phyloP scores from a whole-genome alignment of 2,329 filamentous ascomycete genomes.

The Aspergillus quadrilineatus region DNA sequence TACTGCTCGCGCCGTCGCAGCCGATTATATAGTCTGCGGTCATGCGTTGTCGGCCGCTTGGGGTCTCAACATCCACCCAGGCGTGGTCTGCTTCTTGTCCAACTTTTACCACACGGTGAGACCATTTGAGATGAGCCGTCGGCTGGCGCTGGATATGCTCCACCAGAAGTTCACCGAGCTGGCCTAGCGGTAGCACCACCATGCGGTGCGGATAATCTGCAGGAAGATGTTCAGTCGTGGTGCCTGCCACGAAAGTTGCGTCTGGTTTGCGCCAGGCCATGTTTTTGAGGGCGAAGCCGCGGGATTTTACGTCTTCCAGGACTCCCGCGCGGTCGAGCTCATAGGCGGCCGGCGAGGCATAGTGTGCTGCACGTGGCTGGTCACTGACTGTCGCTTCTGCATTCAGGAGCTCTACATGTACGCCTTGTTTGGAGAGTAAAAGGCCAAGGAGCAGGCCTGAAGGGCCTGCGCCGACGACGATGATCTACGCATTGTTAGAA shows the following conservation, averaged over 20 bases:
- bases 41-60: constrained; percentile 10
- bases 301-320: constrained; percentile 50
- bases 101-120: constrained; percentile 48
- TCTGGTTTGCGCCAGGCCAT: constrained; percentile 49
- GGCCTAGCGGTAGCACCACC: constrained; percentile 47
- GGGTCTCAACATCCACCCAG: constrained; percentile 39
- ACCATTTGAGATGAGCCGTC: constrained; percentile 44
- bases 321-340: constrained; percentile 61
- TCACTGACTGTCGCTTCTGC: constrained; percentile 55
- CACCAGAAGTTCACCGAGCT: constrained; percentile 45
- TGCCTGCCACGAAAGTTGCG: constrained; percentile 33
- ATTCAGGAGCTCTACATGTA: constrained; percentile 49
- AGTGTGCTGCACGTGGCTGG: constrained; percentile 63
- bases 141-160: constrained; percentile 36
- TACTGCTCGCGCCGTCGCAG: constrained; percentile 50
- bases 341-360: constrained; percentile 58
- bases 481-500: constrained; percentile 18
- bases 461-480: constrained; percentile 36
- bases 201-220: constrained; percentile 37
- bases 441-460: constrained; percentile 33
- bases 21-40: constrained; percentile 56
- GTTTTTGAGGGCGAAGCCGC: constrained; percentile 44
- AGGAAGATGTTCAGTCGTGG: constrained; percentile 26
- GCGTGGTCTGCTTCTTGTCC: constrained; percentile 49
- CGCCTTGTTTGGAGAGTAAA: constrained; percentile 33